These are phyloP conservation scores for Ceratobasidium sp. DNA, from an alignment of 1,284 basidiomycete genomes.

Conservation along the genomic window DNA sequence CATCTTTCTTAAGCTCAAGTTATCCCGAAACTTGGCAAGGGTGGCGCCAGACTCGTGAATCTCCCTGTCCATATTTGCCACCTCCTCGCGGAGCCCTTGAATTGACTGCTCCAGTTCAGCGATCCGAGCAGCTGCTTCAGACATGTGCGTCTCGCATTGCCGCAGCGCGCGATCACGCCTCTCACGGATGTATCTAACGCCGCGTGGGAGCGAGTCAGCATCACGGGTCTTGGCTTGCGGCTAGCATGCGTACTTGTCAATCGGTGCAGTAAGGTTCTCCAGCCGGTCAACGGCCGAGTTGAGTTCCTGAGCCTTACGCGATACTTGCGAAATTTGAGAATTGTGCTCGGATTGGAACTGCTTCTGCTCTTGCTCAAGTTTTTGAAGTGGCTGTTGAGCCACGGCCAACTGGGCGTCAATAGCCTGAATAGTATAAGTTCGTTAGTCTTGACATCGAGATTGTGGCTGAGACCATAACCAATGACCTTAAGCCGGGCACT, in stretches of 20 bases:
- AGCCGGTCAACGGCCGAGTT: slow-evolving; percentile 74
- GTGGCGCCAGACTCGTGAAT: slow-evolving; percentile 77
- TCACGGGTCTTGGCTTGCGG: neutral
- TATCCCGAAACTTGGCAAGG: slow-evolving; percentile 83
- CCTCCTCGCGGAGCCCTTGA: slow-evolving; percentile 64
- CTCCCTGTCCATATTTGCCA: slow-evolving; percentile 72
- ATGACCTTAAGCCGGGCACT: slow-evolving; percentile 62
- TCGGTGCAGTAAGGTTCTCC: slow-evolving; percentile 66
- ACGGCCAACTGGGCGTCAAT: slow-evolving; percentile 71
- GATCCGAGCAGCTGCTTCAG: slow-evolving; percentile 69
- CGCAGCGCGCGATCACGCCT: slow-evolving; percentile 71
- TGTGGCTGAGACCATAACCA: neutral
- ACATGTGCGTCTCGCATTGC: slow-evolving; percentile 70
- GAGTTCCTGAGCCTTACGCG: slow-evolving; percentile 69
- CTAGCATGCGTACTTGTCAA: slow-evolving; percentile 66
- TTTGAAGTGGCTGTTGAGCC: slow-evolving; percentile 73
- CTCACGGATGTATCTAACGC: slow-evolving; percentile 76
- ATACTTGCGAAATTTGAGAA: slow-evolving; percentile 64
- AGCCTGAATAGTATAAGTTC: slow-evolving; percentile 60
- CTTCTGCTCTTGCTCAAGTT: slow-evolving; percentile 70
- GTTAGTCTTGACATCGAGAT: neutral
- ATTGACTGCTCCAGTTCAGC: slow-evolving; percentile 66
- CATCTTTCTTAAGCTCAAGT: slow-evolving; percentile 81
- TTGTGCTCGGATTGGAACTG: slow-evolving; percentile 66
- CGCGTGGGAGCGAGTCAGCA: slow-evolving; percentile 6